phyloP scores from a whole-genome alignment of 768 basidiomycete genomes.

The Lactifluus piperatus region DNA sequence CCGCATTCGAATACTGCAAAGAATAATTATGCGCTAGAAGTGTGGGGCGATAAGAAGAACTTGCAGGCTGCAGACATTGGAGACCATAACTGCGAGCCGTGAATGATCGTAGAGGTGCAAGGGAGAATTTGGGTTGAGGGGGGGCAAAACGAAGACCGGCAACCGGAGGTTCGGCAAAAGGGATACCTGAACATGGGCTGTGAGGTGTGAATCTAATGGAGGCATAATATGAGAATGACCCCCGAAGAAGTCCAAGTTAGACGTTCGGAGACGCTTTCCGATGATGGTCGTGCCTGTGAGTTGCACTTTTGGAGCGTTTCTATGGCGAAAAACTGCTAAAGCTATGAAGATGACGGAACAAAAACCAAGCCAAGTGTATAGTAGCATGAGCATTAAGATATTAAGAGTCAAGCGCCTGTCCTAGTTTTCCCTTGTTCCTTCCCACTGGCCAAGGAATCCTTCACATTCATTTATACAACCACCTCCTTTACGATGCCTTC shows the following conservation, averaged over 20 bases:
- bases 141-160: conserved; percentile 25
- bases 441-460: too few relatives aligned
- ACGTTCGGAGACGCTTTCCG: conserved; percentile 16
- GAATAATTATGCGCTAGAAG: not conserved
- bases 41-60: not conserved
- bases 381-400: too few relatives aligned
- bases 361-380: not conserved
- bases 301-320: not conserved
- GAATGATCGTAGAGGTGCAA: conserved; percentile 22
- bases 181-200: conserved; percentile 24
- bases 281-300: conserved; percentile 23
- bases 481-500: too few relatives aligned
- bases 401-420: too few relatives aligned
- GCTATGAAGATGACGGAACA: not conserved
- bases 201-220: not conserved
- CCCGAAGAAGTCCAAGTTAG: conserved; percentile 27
- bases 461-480: too few relatives aligned
- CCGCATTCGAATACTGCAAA: not conserved
- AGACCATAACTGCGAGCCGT: conserved; percentile 27
- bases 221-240: conserved; percentile 12
- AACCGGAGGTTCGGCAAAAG: conserved; percentile 29
- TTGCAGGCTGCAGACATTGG: conserved; percentile 24
- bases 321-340: not conserved
- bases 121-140: conserved; percentile 21
- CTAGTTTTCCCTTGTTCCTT: too few relatives aligned